phyloP scores from a whole-genome alignment of 75 land plant genomes.

The Sequoia sempervirens region DNA sequence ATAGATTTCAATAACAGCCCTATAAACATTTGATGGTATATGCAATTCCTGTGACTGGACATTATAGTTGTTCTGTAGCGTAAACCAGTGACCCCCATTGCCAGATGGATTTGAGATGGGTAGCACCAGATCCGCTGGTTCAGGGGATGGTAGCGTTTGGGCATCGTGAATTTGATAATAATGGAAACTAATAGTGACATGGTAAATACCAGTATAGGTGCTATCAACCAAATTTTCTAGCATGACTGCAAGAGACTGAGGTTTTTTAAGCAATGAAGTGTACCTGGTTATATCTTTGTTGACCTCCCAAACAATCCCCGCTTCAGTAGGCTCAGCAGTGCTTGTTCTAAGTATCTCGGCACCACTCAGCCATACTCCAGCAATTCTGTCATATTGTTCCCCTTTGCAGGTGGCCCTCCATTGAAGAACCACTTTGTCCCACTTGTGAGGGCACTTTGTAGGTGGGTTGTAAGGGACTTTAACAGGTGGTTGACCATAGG shows the following conservation, averaged over 20 bases:
- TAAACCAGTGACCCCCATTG: constrained; percentile 57
- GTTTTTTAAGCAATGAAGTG: constrained; percentile 38
- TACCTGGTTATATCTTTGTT: constrained; percentile 67
- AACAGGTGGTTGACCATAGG: constrained; percentile 42
- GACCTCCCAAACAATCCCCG: constrained; percentile 66
- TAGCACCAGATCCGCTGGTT: constrained; percentile 58
- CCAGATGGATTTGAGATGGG: constrained; percentile 35
- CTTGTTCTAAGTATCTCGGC: constrained; percentile 82
- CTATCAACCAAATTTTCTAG: constrained; percentile 65
- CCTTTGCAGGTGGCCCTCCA: constrained; percentile 51
- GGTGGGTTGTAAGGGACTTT: constrained; percentile 50
- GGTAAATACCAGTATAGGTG: constrained; percentile 63
- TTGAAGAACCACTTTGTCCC: constrained; percentile 43
- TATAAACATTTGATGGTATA: constrained; percentile 44
- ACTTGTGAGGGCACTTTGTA: constrained; percentile 29
- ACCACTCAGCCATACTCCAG: constrained; percentile 73
- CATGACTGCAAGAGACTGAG: constrained; percentile 36
- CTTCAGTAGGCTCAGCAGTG: constrained; percentile 64
- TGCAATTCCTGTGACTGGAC: constrained; percentile 3
- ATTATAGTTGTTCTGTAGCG: constrained; percentile 29
- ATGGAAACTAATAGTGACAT: constrained; percentile 42
- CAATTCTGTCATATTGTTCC: constrained; percentile 67
- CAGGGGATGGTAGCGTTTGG: background rate
- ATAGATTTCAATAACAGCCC: constrained; percentile 56
- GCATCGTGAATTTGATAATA: constrained; percentile 20